Percentiles rank a stretch among this genome's conserved stretches.
phyloP scores from a whole-genome alignment of 306 rosid genomes.

The Betula pendula region DNA sequence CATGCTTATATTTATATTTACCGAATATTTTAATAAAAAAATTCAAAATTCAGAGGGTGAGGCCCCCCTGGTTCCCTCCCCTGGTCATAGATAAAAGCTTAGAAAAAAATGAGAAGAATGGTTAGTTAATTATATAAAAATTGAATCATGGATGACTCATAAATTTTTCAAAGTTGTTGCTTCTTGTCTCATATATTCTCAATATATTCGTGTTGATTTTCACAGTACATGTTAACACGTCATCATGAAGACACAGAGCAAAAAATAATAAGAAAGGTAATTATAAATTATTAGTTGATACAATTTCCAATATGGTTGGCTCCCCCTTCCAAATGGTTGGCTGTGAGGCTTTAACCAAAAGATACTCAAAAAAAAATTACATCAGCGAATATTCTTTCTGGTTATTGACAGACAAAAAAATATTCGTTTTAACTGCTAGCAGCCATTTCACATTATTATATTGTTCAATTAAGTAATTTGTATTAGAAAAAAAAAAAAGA shows the following conservation, averaged over 20 bases:
- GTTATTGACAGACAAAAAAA: neutral
- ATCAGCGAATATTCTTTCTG: neutral
- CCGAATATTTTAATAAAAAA: too few relatives aligned
- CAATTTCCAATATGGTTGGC: slow-evolving; percentile 1
- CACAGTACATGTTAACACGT: neutral
- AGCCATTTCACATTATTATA: neutral
- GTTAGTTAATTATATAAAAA: neutral
- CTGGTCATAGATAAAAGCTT: too few relatives aligned
- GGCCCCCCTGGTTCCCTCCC: too few relatives aligned
- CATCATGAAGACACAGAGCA: neutral
- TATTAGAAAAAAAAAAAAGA: neutral
- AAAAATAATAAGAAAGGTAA: slow-evolving; percentile 4
- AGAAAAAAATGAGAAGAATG: too few relatives aligned
- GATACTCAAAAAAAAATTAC: neutral
- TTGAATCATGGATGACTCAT: neutral
- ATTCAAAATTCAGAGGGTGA: too few relatives aligned
- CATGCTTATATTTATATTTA: too few relatives aligned
- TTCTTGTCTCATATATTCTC: neutral
- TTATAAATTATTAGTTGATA: slow-evolving; percentile 1
- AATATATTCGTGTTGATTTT: neutral
- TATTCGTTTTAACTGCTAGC: neutral
- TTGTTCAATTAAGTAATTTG: neutral
- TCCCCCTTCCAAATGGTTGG: neutral
- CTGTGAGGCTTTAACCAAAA: slow-evolving; percentile 1
- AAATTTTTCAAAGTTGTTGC: neutral